Conservation (phyloP, 75 land plant genomes). For the Selaginella tamariscina region DNA sequence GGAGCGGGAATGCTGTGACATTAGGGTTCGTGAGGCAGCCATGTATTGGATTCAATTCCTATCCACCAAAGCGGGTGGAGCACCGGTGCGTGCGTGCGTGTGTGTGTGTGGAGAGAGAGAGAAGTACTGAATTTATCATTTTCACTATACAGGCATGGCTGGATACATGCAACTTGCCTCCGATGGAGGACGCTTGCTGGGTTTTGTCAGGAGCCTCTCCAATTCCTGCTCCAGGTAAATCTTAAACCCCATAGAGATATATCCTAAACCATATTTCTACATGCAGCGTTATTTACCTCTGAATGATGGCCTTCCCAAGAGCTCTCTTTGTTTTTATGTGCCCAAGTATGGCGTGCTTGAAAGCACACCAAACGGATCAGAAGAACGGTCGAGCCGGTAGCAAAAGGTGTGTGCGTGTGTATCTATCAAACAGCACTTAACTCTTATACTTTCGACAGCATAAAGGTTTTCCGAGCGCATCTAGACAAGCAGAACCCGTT, state of each 20-base stretch:
- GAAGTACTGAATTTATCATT: no score
- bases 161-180: constrained; percentile 58
- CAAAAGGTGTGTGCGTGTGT: background rate
- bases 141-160: constrained; percentile 97
- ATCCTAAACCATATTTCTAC: background rate
- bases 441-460: background rate
- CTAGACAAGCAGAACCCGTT: background rate
- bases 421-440: background rate
- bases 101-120: no score
- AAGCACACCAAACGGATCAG: constrained; percentile 66
- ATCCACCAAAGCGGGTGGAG: no score
- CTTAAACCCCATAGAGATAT: background rate
- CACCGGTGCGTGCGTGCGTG: no score
- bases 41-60: no score
- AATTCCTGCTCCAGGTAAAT: constrained; percentile 66
- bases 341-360: constrained; percentile 63
- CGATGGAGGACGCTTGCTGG: constrained; percentile 34
- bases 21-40: no score
- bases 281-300: constrained; percentile 60
- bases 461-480: background rate
- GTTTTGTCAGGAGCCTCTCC: constrained; percentile 64
- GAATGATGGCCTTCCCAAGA: constrained; percentile 50
- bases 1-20: no score
- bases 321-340: constrained; percentile 76
- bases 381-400: no score